Base-by-base conservation (phyloP, 2,329 filamentous ascomycete genomes). In the Incumbomyces lentus region DNA sequence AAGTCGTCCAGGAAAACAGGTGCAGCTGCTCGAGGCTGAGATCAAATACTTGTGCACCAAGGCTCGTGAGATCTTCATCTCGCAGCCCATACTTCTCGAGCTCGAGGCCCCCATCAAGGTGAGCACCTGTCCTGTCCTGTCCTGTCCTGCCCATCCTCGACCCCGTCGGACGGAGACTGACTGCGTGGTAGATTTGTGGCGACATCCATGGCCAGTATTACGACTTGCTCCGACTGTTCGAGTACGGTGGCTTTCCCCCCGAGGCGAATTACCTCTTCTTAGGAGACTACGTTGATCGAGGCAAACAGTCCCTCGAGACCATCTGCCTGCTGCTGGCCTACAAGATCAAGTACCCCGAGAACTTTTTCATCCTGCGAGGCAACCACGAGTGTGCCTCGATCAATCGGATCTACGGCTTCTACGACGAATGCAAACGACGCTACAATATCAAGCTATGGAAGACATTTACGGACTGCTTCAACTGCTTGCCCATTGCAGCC, bases 391-490 rank as follows among this genome's bases (percentile, higher is more conserved):
- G 92, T 71, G 92, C 92, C 49, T 94, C 86, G 44, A 94, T 98
- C 75, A 98, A 94, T 74, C 87, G 92, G 64, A 94, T 96, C 69
- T 98, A 98, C 68, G 92, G 92, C 50, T 98, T 98, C 75, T 98
- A 98, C 75, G 92, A 98, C 64, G 90, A 98, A 71, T 98, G 90
- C 82, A 98, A 98, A 76, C 84, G 92, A 64, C 79, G 90, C 59
- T 96, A 94, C 74, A 98, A 96, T 71, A 95, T 96, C 75, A 96
- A 96, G 79, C 78, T 96, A 52, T 96, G 90, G 90, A 98, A 98
- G 79, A 96, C 90, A 1, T 96, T 98, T 66, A 95, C 89, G 54
- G 90, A 98, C 68, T 95, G 89, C 77, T 98, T 98, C 80, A 98
- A 98, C 76, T 95, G 88, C 71, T 72, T 96, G 63, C 90, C 90